Evolutionary conservation across 106 monocot genomes (phyloP).

Genomic region (Cymbidium sinense): DNA sequence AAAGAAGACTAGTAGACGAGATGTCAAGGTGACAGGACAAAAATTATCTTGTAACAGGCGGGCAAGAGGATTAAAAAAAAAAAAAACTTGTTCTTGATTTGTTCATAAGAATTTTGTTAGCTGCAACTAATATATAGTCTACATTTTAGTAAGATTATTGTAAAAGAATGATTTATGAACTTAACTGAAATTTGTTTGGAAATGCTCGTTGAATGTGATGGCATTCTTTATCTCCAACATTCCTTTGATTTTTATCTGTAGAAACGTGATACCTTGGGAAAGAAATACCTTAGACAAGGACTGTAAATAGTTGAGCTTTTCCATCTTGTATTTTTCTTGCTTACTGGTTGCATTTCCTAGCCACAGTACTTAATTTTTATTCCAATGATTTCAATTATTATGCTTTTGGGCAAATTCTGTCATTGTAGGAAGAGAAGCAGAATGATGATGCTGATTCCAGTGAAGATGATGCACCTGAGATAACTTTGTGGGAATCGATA

Average conservation of each 20-base stretch:
- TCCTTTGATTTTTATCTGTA: not conserved
- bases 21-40: no score
- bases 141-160: not conserved
- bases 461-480: conserved; percentile 57
- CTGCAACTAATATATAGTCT: not conserved
- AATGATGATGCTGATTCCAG: conserved; percentile 33
- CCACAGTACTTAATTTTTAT: not conserved
- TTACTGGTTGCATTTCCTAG: not conserved
- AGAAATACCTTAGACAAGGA: not conserved
- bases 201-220: not conserved
- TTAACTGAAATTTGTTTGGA: not conserved
- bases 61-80: no score
- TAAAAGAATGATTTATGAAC: not conserved
- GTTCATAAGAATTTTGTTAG: not conserved
- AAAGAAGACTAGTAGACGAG: no score
- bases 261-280: not conserved
- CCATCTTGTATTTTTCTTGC: not conserved
- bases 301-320: not conserved
- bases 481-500: conserved; percentile 75
- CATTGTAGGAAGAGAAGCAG: conserved; percentile 38
- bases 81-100: not conserved
- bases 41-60: no score
- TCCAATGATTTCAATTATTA: not conserved
- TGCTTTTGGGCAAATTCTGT: not conserved
- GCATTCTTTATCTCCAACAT: not conserved